Conservation (phyloP, 1,284 basidiomycete genomes). For the Ceratobasidium sp. region DNA sequence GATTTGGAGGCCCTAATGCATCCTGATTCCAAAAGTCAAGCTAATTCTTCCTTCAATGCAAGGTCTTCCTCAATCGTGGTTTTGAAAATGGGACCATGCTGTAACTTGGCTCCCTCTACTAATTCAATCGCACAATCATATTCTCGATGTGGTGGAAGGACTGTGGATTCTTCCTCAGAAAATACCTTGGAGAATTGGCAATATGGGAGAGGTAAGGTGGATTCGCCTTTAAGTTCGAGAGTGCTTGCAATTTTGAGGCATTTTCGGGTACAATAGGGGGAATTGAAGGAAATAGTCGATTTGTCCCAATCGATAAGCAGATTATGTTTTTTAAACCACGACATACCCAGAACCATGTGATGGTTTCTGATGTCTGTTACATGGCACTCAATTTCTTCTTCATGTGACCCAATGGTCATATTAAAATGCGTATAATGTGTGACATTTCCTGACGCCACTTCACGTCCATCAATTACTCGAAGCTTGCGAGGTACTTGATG, state of each 20-base stretch:
- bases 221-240: background rate
- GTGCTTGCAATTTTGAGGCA: background rate
- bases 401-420: background rate
- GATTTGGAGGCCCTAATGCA: conserved; percentile 37
- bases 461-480: background rate
- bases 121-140: conserved; percentile 40
- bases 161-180: conserved; percentile 7
- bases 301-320: background rate
- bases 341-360: background rate
- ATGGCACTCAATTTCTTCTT: conserved; percentile 1
- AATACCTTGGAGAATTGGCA: conserved; percentile 15
- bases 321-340: background rate
- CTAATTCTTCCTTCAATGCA: conserved; percentile 19
- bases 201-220: background rate
- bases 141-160: conserved; percentile 22
- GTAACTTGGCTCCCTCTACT: background rate
- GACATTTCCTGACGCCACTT: background rate
- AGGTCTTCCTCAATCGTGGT: background rate
- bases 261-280: background rate
- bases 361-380: background rate
- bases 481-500: background rate
- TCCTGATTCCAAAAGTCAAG: conserved; percentile 21
- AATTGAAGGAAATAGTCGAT: background rate
- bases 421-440: background rate
- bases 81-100: conserved; percentile 17